phyloP scores from a whole-genome alignment of 2,329 filamentous ascomycete genomes.

The Coniochaeta sp. region DNA sequence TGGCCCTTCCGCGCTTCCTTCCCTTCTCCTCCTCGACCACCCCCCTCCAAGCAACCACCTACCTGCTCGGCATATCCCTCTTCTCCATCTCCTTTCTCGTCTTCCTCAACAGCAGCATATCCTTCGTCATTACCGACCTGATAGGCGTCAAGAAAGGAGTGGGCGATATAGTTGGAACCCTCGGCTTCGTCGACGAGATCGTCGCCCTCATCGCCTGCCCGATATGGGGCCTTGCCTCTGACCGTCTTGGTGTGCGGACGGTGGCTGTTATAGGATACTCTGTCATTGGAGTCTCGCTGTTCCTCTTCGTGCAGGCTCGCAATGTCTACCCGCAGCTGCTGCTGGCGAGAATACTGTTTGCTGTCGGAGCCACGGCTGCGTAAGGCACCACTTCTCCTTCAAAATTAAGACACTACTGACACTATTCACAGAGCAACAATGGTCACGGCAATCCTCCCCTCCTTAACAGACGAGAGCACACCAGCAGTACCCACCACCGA shows the following conservation, averaged over 20 bases:
- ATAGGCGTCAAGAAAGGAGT: constrained; percentile 68
- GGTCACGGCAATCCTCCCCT: constrained; percentile 91
- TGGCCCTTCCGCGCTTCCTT: constrained; percentile 37
- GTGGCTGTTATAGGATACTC: constrained; percentile 72
- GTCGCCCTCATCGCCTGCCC: constrained; percentile 77
- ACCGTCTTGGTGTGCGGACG: constrained; percentile 67
- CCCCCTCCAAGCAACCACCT: constrained; percentile 58
- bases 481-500: constrained; percentile 12
- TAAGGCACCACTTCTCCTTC: constrained; percentile 33
- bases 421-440: constrained; percentile 61
- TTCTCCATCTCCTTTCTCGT: constrained; percentile 88
- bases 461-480: constrained; percentile 47
- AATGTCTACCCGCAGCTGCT: constrained; percentile 88
- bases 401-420: background rate
- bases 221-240: constrained; percentile 70
- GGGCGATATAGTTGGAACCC: constrained; percentile 74
- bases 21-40: constrained; percentile 57
- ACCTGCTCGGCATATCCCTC: constrained; percentile 74
- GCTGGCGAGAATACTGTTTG: constrained; percentile 79
- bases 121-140: constrained; percentile 78
- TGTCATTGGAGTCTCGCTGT: constrained; percentile 70
- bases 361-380: constrained; percentile 83
- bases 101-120: constrained; percentile 78
- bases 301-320: constrained; percentile 75
- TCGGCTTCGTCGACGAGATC: constrained; percentile 79